Evolutionary conservation across 768 basidiomycete species (phyloP), one percentile per base, ranked within the genome.

Genomic region (Fomitopsis pulvina): DNA sequence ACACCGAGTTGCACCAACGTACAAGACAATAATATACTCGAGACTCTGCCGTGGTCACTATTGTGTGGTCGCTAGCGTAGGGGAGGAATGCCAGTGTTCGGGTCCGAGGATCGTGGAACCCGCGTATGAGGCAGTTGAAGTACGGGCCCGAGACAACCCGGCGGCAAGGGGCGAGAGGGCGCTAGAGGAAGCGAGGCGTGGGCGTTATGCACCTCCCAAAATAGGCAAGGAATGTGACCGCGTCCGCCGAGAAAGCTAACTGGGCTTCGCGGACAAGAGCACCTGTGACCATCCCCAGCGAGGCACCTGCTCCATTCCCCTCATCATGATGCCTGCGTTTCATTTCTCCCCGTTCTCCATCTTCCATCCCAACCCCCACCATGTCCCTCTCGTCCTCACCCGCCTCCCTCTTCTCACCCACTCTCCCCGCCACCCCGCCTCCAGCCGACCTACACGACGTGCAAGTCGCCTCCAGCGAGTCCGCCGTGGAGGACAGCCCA

Each of bases 361-460:
- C 7, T 16, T 18, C 34, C 34, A 4, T 18, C 4, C 34, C 29
- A 11, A 38, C 44, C 26, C 42, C 50, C 47, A 57, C 41, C 50
- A 57, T 54, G 53, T 42, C 50, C 41, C 18, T 47, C 45, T 47
- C 46, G 3, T 37, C 25, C 38, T 51, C 45, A 12, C 39, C 50
- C 48, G 48, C 45, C 37, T 58, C 57, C 46, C 51, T 52, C 51
- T 40, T 27, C n/a, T 21, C 28, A 44, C 54, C 43, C 29, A 51
- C 46, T 24, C 50, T 44, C 25, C 50, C 47, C 43, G 47, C 16
- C 16, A 30, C 34, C 2, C 28, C 25, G 22, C 47, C 34, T 47
- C 44, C 10, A n/a, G 10, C 43, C 16, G 51, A 46, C n/a, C 21
- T 47, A 1, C 47, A 40, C 40, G 45, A 48, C 14, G 22, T 22